Base-by-base conservation (phyloP, 768 basidiomycete species). In the Rhizopogon sp. region DNA sequence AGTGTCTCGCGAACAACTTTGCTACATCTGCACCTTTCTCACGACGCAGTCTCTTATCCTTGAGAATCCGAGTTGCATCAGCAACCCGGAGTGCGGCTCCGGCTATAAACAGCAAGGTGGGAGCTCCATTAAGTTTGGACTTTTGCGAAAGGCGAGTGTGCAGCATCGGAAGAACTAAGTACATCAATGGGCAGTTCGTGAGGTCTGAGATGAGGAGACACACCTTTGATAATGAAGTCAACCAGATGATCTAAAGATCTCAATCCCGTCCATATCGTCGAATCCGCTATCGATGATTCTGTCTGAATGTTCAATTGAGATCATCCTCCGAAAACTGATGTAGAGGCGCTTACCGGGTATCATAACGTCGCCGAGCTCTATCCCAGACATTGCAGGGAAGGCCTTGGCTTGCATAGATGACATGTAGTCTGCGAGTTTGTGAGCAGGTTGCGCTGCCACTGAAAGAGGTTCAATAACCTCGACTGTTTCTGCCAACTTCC, bases 1-100 rank as follows among this genome's bases (percentile, higher is more conserved):
- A 85, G 67, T 98, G 95, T 70, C 88, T 94, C 31, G 95, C 93
- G 63, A 98, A 98, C 28, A 99, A 81, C 70, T 98, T 98, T 20
- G 90, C 94, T 33, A 97, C 87, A 60, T 96, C 92, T 10, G 90
- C 93, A 53, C 90, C 86, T 66, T 92, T 94, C 22, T 90, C 86
- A 37, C 88, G 87, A 53, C 83, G 76, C 50, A 91, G 75, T 58
- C 72, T 80, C 70, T 80, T 83, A 70, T 85, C 79, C 68, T 80
- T 86, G 53, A 93, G 76, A 51, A 82, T 74, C 56, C 92, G 76
- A 39, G 90, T 88, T 17, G 93, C 81, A 69, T 98, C 93, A 50
- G 85, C 87, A n/a, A 93, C 94, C 50, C 96, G 82, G 37, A 98
- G 77, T 4, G 96, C 96, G n/a, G 94, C 91, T 28, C 86, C 84